Percentiles rank a stretch among this genome's conserved stretches.
These are phyloP conservation scores for Alternaria sp. DNA, from an alignment of 2,329 filamentous ascomycete species.

Conservation along the genomic window DNA sequence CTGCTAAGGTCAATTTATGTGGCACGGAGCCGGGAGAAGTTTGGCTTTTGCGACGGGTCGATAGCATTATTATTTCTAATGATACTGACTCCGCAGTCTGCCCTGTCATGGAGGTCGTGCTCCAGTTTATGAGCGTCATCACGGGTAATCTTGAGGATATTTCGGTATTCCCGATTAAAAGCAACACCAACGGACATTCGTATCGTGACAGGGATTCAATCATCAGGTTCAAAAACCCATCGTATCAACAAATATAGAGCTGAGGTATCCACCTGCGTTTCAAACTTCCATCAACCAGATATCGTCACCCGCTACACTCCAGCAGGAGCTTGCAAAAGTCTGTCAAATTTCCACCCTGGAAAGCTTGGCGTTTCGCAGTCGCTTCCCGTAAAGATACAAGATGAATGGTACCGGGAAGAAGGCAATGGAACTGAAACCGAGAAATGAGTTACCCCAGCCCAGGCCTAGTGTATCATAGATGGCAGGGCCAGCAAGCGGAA, in stretches of 20 bases:
- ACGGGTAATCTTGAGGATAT: background rate
- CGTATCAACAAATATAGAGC: background rate
- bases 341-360: background rate
- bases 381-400: background rate
- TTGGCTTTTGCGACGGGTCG: background rate
- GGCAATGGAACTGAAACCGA: conserved; percentile 58
- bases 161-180: background rate
- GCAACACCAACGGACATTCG: background rate
- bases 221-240: rapidly evolving
- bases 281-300: background rate
- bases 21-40: background rate
- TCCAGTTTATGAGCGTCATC: background rate
- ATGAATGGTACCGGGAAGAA: conserved; percentile 18
- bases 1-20: background rate
- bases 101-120: background rate
- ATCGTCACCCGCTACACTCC: background rate
- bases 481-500: conserved; percentile 62
- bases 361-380: background rate
- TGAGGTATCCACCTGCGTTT: background rate
- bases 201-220: rapidly evolving
- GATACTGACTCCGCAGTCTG: background rate
- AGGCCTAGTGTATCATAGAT: conserved; percentile 66
- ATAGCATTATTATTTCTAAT: background rate
- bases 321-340: background rate
- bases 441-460: conserved; percentile 64